Evolutionary conservation across 2,329 filamentous ascomycete genomes (phyloP).

Genomic region (Fusarium sp.): DNA sequence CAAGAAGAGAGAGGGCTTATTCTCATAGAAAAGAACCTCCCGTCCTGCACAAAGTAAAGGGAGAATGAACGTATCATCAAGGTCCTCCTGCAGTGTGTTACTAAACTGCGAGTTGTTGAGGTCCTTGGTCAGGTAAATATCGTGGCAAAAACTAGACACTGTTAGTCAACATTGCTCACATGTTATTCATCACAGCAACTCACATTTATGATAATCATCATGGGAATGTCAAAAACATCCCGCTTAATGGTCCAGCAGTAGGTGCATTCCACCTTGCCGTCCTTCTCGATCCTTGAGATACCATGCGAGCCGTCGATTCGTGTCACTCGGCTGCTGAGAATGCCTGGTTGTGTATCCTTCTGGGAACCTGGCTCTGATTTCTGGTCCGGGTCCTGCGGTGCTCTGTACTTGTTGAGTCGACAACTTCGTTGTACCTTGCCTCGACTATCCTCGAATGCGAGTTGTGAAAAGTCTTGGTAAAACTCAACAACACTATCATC

Average conservation of each 20-base stretch:
- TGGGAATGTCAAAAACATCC: conserved; percentile 97
- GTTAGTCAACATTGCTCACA: conserved; percentile 1
- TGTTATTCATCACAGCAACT: conserved; percentile 58
- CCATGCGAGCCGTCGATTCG: conserved; percentile 79
- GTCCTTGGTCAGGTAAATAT: conserved; percentile 69
- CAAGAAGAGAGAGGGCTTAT: conserved; percentile 28
- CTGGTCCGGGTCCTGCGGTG: conserved; percentile 69
- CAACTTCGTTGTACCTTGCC: conserved; percentile 87
- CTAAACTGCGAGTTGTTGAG: conserved; percentile 67
- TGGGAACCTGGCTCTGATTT: conserved; percentile 56
- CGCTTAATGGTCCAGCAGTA: conserved; percentile 98
- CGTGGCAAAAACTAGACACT: conserved; percentile 66
- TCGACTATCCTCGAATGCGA: conserved; percentile 91
- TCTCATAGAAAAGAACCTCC: conserved; percentile 33
- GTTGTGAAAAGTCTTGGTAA: conserved; percentile 92
- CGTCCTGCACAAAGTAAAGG: conserved; percentile 32
- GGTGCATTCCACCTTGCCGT: conserved; percentile 93
- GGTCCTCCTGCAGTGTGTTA: conserved; percentile 4
- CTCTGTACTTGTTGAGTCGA: conserved; percentile 90
- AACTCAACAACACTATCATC: conserved; percentile 94
- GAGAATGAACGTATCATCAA: conserved; percentile 42
- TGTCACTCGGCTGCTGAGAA: conserved; percentile 70
- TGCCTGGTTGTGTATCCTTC: conserved; percentile 58
- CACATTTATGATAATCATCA: conserved; percentile 98
- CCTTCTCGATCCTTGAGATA: conserved; percentile 84